phyloP scores from a whole-genome alignment of 2,329 filamentous ascomycete genomes.

The Aspergillus sp. region DNA sequence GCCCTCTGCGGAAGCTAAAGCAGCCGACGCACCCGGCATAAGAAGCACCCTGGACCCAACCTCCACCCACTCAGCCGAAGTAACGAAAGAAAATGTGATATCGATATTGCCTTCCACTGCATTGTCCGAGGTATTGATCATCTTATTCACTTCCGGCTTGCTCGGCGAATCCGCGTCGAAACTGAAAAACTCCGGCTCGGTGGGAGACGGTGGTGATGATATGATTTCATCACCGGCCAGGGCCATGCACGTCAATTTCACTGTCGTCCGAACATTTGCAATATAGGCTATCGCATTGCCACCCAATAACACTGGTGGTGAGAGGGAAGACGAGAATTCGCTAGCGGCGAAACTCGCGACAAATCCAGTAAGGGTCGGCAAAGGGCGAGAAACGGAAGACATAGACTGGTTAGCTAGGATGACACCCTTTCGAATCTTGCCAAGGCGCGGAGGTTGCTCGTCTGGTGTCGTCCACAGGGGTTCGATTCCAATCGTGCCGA shows the following conservation, averaged over 20 bases:
- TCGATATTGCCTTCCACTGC: constrained; percentile 33
- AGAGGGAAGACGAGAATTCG: constrained; percentile 47
- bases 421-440: constrained; percentile 72
- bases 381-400: constrained; percentile 30
- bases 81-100: constrained; percentile 59
- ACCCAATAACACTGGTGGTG: constrained; percentile 57
- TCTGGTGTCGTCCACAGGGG: constrained; percentile 24
- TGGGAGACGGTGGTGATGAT: constrained; percentile 28
- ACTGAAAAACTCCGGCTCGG: constrained; percentile 44
- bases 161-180: constrained; percentile 41
- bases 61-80: constrained; percentile 59
- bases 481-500: constrained; percentile 81
- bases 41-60: constrained; percentile 58
- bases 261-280: constrained; percentile 80
- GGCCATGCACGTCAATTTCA: constrained; percentile 65
- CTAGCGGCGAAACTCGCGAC: constrained; percentile 68
- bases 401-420: constrained; percentile 66
- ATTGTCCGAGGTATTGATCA: constrained; percentile 23
- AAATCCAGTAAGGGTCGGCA: constrained; percentile 61
- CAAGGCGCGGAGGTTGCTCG: constrained; percentile 28
- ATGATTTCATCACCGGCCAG: constrained; percentile 32
- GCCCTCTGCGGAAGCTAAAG: constrained; percentile 49
- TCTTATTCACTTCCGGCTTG: constrained; percentile 28
- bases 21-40: constrained; percentile 56
- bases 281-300: constrained; percentile 72